phyloP scores from a whole-genome alignment of 768 basidiomycete genomes.

The Lactarius evosmus region DNA sequence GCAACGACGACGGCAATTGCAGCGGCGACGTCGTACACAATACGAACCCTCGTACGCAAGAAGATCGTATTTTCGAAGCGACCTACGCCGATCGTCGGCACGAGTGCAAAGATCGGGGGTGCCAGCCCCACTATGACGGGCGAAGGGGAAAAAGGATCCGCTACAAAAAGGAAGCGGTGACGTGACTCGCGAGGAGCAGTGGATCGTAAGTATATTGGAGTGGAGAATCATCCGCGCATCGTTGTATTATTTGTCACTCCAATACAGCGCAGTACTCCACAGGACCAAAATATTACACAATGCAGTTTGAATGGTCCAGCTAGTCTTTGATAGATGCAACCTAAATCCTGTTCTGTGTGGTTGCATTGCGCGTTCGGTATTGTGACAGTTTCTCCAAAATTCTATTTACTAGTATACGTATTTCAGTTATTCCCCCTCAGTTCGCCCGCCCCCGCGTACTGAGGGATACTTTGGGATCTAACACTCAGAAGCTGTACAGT shows the following conservation, averaged over 20 bases:
- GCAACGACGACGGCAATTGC: slow-evolving; percentile 29
- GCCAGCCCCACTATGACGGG: neutral
- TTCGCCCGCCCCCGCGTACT: too few species aligned
- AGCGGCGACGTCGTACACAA: slow-evolving; percentile 32
- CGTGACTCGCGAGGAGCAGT: neutral
- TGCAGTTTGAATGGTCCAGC: too few species aligned
- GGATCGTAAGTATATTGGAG: neutral
- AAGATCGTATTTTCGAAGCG: slow-evolving; percentile 83
- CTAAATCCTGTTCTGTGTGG: too few species aligned
- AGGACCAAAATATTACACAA: neutral
- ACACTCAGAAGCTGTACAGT: neutral
- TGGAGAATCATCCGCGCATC: neutral
- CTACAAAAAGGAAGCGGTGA: neutral
- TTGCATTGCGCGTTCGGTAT: too few species aligned
- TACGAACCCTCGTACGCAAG: slow-evolving; percentile 69
- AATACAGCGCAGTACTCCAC: neutral
- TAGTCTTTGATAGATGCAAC: too few species aligned
- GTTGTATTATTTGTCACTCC: neutral
- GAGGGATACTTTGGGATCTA: too few species aligned
- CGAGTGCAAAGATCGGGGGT: slow-evolving; percentile 20
- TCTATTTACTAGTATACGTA: too few species aligned
- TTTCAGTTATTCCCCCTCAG: too few species aligned
- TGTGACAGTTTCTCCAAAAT: too few species aligned
- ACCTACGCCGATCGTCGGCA: slow-evolving; percentile 65
- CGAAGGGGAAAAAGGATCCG: neutral